Base-by-base conservation (phyloP, 805 yeast genomes). In the Myxozyma nipponensis region DNA sequence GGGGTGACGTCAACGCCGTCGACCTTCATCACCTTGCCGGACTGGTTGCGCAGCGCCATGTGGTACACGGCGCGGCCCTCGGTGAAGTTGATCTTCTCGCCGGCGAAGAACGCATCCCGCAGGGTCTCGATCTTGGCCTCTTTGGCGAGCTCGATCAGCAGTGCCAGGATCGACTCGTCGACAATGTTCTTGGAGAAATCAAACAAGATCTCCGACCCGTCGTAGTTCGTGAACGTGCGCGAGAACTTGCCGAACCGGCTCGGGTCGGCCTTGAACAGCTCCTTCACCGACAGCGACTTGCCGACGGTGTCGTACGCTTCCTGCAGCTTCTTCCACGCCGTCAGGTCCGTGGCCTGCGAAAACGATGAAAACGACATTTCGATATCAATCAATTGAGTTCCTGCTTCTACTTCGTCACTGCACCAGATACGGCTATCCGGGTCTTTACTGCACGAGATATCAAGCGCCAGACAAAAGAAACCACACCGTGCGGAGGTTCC, bases 1-100 rank as follows among this genome's bases (percentile, higher is more conserved):
- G 89, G 86, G 30, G 95, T 82, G 54, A 93, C 96, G 66, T 91
- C 83, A 60, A 72, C 72, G 62, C 95, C 96, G 67, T 93, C 96
- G 56, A 90, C 98, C 57, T 69, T 71, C 95, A 93, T 84, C 57
- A 82, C 81, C 72, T 79, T 83, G 74, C 81, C 71, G 52, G 93
- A 76, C 72, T 93, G 85, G 81, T 95, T 91, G 79, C 99, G 85
- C 64, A 93, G 79, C 32, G 98, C 99, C 63, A 82, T 87, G 74
- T 93, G 99, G 78, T 78, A 93, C 42, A 93, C 99, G 37, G 99
- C 98, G 72, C 96, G 81, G 72, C 82, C 85, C 75, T 93, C 99
- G 56, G 99, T 93, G 73, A 80, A 79, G 78, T 93, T 93, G 77
- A 93, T 89, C 73, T 87, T 89, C 54, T 82, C 86, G 69, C 99